Base-by-base conservation (phyloP, 1,284 basidiomycete species). In the Bondarzewia mesenterica region DNA sequence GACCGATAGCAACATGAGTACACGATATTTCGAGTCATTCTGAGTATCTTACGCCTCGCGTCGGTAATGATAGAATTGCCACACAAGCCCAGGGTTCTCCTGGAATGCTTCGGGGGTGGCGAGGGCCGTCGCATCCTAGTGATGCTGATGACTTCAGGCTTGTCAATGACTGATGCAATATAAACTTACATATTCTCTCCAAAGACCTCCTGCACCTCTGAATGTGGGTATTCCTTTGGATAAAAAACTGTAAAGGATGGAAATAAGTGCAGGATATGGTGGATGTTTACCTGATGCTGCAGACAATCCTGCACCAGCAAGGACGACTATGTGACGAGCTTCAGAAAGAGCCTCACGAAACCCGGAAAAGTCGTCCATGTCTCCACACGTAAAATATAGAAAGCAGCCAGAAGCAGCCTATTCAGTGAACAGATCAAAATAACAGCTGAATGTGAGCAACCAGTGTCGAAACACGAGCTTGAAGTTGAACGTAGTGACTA, bases 1-100 rank as follows among this genome's bases (percentile, higher is more conserved):
- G 12, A 49, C 49, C 23, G 5, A 7, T 22, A 10, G 8, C 29
- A 29, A 23, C 21, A 21, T 16, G 25, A 35, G 36, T 8, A 38
- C 18, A 23, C 27, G 12, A 5, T n/a, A n/a, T n/a, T n/a, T n/a
- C n/a, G n/a, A n/a, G n/a, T n/a, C n/a, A 21, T 15, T 16, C 14
- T n/a, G 42, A 7, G 35, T 2, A 8, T 20, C 38, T 62, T 54
- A 81, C 79, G 63, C 66, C 51, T 74, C 68, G 47, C 80, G 65
- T 35, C 80, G 66, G 52, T 76, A 74, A 57, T 83, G 79, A 55
- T 79, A 82, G 62, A 84, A 82, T 54, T 79, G 77, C 81, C 80
- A 85, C 3, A 80, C 76, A 2, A 69, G 62, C 21, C 69, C 72
- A 1, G 78, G 79, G 56, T 80, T 71, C 27, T 67, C 63, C n/a